Conservation (phyloP, 2,329 filamentous ascomycete genomes). For the Pseudocercospora musae region DNA sequence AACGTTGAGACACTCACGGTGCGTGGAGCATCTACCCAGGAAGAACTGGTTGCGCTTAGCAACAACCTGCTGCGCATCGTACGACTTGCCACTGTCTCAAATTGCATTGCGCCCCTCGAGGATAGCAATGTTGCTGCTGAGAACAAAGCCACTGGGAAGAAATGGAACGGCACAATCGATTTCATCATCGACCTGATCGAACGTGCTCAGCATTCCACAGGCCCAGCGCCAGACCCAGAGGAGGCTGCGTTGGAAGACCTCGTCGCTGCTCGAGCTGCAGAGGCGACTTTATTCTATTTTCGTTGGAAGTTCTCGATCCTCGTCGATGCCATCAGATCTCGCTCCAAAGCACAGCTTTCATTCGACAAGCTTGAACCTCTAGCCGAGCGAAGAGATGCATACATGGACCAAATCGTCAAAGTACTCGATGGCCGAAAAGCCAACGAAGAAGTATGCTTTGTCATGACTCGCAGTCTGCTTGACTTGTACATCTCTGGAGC, state of each 20-base stretch:
- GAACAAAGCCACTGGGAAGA: conserved; percentile 18
- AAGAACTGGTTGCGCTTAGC: conserved; percentile 32
- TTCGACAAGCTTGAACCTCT: conserved; percentile 59
- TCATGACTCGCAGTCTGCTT: conserved; percentile 71
- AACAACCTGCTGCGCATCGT: conserved; percentile 35
- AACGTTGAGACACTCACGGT: conserved; percentile 68
- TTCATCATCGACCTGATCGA: conserved; percentile 70
- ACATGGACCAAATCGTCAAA: conserved; percentile 47
- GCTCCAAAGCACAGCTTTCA: conserved; percentile 50
- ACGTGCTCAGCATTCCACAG: conserved; percentile 65
- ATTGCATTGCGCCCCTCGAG: conserved; percentile 74
- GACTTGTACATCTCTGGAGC: conserved; percentile 80
- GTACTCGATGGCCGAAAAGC: conserved; percentile 48
- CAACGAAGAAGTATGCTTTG: conserved; percentile 69
- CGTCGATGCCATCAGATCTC: conserved; percentile 49
- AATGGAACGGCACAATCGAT: conserved; percentile 53
- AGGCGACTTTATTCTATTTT: conserved; percentile 80
- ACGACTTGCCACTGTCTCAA: conserved; percentile 47
- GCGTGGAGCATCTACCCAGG: conserved; percentile 62
- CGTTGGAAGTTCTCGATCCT: conserved; percentile 67
- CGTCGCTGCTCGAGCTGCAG: conserved; percentile 71
- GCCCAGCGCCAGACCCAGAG: conserved; percentile 59
- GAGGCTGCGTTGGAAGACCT: conserved; percentile 76
- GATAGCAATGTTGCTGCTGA: conserved; percentile 44
- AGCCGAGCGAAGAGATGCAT: conserved; percentile 51